Evolutionary conservation across 1,139 yeast genomes (phyloP), one percentile per base, ranked within the genome.

Genomic region (Scheffersomyces illinoinensis): DNA sequence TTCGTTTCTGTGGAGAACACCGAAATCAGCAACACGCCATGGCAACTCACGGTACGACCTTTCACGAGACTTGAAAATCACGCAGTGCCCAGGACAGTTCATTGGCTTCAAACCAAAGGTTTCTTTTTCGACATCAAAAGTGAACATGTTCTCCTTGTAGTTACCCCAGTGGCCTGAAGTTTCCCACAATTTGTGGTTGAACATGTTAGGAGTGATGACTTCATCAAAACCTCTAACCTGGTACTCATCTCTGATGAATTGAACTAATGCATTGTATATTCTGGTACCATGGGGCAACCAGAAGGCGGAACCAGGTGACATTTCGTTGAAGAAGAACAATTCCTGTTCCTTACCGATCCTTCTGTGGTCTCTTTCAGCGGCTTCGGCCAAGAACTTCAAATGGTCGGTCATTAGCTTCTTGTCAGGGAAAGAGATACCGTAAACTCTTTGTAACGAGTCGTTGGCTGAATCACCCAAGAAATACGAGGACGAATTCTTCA

Each of bases 271-370:
- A 76, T 91, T 91, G 84, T 93, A 95, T 71, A 95, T 93, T 81
- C 98, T 89, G 54, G 99, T 87, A 76, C 99, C 99, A 71, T 95
- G 98, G 57, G 99, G 99, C 70, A 95, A 85, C 97, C 98, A 93
- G 85, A 95, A 93, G 60, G 97, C 93, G 54, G 93, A 87, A 68
- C 99, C 99, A 59, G 99, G 99, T 46, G 97, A 91, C 89, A 95
- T 80, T 76, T 96, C 99, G 76, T 93, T 88, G 85, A 96, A 96
- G 76, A 89, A 85, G 80, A 93, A 96, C 71, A 96, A 85, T 73
- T 95, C 99, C 80, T 96, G 99, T 72, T 95, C 98, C 72, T 82
- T 89, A 76, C 99, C 99, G 65, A 96, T 89, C 78, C 89, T 93
- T 79, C 99, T 88, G 78, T 96, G 99, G 76, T 96, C 99, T 82